Percentiles rank a stretch among this genome's conserved stretches.
phyloP scores from a whole-genome alignment of 345 rosid species.

The Eucalyptus regnans region DNA sequence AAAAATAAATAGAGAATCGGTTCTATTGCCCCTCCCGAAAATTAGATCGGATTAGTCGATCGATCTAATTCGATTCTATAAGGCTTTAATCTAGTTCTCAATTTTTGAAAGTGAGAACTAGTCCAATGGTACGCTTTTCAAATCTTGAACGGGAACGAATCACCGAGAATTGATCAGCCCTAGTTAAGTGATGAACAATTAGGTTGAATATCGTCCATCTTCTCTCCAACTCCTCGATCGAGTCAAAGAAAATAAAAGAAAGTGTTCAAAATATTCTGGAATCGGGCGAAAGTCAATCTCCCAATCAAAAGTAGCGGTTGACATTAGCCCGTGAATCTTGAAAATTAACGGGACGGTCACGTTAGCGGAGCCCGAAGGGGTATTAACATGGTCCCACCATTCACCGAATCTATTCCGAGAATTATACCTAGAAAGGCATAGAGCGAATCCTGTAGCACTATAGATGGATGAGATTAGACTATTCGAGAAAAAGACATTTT shows the following conservation, averaged over 20 bases:
- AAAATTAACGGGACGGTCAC: background rate
- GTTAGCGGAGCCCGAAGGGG: background rate
- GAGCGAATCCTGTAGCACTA: fast-evolving
- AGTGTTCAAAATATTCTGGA: background rate
- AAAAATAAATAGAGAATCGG: no score
- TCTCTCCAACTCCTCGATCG: background rate
- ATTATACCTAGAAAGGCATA: background rate
- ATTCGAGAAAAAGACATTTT: background rate
- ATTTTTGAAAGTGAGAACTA: no score
- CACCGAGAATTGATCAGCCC: no score
- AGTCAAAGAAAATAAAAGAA: background rate
- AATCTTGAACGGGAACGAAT: fast-evolving
- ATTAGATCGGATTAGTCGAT: fast-evolving
- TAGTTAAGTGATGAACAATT: no score
- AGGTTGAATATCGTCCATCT: background rate
- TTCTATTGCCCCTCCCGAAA: no score
- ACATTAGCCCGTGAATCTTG: background rate
- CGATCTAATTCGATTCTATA: fast-evolving
- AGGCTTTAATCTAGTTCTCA: no score
- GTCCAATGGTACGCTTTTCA: fast-evolving
- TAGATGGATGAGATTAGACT: background rate
- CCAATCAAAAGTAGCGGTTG: background rate
- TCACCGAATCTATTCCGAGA: background rate
- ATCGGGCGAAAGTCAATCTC: background rate
- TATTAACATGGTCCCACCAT: background rate